These are phyloP conservation scores for Claviceps monticola DNA, from an alignment of 2,329 filamentous ascomycete genomes.

Conservation along the genomic window DNA sequence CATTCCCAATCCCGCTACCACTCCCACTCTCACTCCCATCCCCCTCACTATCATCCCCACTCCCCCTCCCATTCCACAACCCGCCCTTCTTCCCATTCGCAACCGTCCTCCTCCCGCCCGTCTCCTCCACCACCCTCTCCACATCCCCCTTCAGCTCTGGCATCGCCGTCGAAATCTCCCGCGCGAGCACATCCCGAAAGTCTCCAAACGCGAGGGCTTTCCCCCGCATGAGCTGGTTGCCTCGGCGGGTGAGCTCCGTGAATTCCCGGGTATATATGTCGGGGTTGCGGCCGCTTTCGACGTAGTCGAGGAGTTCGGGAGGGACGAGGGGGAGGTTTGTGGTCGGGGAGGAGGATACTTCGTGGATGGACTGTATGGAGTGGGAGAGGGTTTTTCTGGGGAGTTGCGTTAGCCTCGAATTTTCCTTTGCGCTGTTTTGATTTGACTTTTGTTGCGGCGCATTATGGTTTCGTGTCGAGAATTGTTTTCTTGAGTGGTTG, in stretches of 20 bases:
- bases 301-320: constrained; percentile 51
- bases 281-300: constrained; percentile 57
- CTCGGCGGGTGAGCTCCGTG: constrained; percentile 51
- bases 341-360: constrained; percentile 25
- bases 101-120: constrained; percentile 19
- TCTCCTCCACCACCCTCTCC: constrained; percentile 33
- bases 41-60: neutral
- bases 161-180: constrained; percentile 41
- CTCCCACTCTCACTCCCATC: too few relatives aligned
- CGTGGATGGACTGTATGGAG: constrained; percentile 25
- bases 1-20: neutral
- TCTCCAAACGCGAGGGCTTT: constrained; percentile 46
- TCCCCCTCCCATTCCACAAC: neutral
- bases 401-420: neutral
- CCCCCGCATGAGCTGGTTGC: constrained; percentile 53
- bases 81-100: neutral
- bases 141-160: constrained; percentile 45
- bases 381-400: constrained; percentile 26
- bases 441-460: neutral
- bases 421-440: neutral
- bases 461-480: too few relatives aligned
- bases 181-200: constrained; percentile 49
- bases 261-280: constrained; percentile 65
- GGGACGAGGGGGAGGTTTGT: constrained; percentile 37
- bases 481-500: too few relatives aligned